A percentile compares a stretch with the other conserved stretches of the same genome.
These are phyloP conservation scores for Elongisporangium anandrum DNA, from an alignment of 352 stramenopile genomes.

Conservation along the genomic window DNA sequence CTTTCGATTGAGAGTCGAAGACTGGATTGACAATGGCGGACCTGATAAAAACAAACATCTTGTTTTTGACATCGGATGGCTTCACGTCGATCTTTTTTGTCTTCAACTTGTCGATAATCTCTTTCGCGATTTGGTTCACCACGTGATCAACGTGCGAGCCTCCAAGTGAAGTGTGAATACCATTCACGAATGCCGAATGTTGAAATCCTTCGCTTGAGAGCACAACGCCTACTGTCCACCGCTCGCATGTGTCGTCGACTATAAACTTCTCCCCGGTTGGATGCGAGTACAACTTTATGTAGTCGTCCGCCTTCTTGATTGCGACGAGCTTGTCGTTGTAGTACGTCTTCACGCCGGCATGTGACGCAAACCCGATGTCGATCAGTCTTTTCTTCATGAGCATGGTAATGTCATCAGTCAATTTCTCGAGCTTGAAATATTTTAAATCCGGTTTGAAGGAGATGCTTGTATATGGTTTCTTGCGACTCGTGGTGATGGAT, in stretches of 20 bases:
- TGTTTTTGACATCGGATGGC: conserved; percentile 86
- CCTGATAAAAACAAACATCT: conserved; percentile 93
- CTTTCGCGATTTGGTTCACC: conserved; percentile 11
- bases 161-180: conserved; percentile 90
- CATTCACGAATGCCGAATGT: conserved; percentile 94
- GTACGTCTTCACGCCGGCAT: neutral
- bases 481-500: neutral
- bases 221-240: conserved; percentile 87
- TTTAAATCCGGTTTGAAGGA: conserved; percentile 1
- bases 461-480: neutral
- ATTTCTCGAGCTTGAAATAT: neutral
- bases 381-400: conserved; percentile 5
- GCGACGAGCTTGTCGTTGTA: conserved; percentile 1
- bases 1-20: conserved; percentile 96
- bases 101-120: conserved; percentile 77
- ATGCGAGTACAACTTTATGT: conserved; percentile 7
- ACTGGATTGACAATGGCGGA: conserved; percentile 90
- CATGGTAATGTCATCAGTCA: neutral
- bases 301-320: conserved; percentile 2
- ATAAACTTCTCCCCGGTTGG: too few species aligned
- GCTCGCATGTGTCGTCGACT: conserved; percentile 69
- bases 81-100: conserved; percentile 90
- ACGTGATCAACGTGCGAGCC: conserved; percentile 83
- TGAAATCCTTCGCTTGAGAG: conserved; percentile 57
- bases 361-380: neutral